phyloP scores from a whole-genome alignment of 2,329 filamentous ascomycete species.

The Paracamarosporium sp. region DNA sequence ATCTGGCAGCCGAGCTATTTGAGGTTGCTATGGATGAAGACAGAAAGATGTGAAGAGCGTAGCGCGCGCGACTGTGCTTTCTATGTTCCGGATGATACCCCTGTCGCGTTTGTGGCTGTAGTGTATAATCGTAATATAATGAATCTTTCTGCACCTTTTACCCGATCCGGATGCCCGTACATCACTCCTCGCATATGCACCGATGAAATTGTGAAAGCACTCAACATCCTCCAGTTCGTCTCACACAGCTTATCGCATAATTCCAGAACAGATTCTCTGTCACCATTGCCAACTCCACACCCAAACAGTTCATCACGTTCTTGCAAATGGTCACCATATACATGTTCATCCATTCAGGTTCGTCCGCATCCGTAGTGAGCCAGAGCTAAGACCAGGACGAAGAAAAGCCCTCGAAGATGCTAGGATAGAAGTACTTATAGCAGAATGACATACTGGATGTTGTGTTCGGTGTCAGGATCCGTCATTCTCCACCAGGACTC shows the following conservation, averaged over 20 bases:
- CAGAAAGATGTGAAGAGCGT: slow-evolving; percentile 5
- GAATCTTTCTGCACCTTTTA: no score
- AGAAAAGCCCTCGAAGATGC: slow-evolving; percentile 20
- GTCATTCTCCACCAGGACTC: no score
- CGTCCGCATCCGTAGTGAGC: slow-evolving; percentile 7
- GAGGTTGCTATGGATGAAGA: slow-evolving; percentile 44
- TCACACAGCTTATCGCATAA: slow-evolving; percentile 18
- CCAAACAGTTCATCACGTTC: slow-evolving; percentile 22
- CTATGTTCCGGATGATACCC: neutral
- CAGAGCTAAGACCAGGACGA: slow-evolving; percentile 23
- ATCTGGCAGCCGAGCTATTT: slow-evolving; percentile 60
- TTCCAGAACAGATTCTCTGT: slow-evolving; percentile 19
- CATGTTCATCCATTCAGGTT: slow-evolving; percentile 14
- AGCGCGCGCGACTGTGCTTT: neutral
- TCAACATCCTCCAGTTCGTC: slow-evolving; percentile 17
- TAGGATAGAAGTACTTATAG: slow-evolving; percentile 14
- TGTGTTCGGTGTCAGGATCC: slow-evolving; percentile 19
- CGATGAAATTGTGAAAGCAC: neutral
- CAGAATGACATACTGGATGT: slow-evolving; percentile 16
- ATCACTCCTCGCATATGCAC: neutral
- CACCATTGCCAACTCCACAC: slow-evolving; percentile 18
- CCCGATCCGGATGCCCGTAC: no score
- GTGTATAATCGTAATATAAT: neutral
- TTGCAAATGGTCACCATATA: slow-evolving; percentile 21
- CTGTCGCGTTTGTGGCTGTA: neutral